Conservation (phyloP, 441 rosid genomes). For the Lepidium campestre region DNA sequence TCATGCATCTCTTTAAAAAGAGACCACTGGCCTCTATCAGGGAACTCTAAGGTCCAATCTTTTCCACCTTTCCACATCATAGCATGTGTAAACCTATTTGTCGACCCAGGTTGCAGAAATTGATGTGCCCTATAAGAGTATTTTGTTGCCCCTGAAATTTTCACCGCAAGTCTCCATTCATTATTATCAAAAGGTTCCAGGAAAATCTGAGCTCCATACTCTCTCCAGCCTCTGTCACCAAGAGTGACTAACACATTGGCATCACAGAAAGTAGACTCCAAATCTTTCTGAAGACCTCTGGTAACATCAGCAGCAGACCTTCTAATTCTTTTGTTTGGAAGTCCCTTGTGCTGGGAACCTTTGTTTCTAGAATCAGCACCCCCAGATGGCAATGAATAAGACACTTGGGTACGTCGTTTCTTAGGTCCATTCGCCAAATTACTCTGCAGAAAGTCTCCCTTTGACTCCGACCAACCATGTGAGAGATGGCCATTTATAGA, state of each 20-base stretch:
- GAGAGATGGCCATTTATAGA: conserved; percentile 41
- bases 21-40: conserved; percentile 86
- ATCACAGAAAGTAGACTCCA: conserved; percentile 64
- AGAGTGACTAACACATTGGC: conserved; percentile 66
- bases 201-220: conserved; percentile 59
- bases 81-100: conserved; percentile 89
- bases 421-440: conserved; percentile 78
- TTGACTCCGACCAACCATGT: conserved; percentile 77
- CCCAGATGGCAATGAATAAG: conserved; percentile 70
- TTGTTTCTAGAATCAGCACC: conserved; percentile 58
- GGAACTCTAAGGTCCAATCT: conserved; percentile 86
- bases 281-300: conserved; percentile 49
- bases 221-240: conserved; percentile 94
- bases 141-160: conserved; percentile 54
- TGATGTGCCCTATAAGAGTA: conserved; percentile 83
- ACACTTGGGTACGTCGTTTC: conserved; percentile 90
- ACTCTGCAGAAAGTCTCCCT: conserved; percentile 44
- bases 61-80: conserved; percentile 99
- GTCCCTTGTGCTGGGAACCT: conserved; percentile 46
- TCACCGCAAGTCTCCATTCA: conserved; percentile 91
- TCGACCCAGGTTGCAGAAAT: conserved; percentile 88
- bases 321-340: conserved; percentile 74
- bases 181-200: conserved; percentile 75
- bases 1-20: conserved; percentile 96
- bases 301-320: conserved; percentile 54